A percentile compares a stretch with the other conserved stretches of the same genome.
Evolutionary conservation across 805 yeast species (phyloP).

Genomic region (Starmerella cellae): DNA sequence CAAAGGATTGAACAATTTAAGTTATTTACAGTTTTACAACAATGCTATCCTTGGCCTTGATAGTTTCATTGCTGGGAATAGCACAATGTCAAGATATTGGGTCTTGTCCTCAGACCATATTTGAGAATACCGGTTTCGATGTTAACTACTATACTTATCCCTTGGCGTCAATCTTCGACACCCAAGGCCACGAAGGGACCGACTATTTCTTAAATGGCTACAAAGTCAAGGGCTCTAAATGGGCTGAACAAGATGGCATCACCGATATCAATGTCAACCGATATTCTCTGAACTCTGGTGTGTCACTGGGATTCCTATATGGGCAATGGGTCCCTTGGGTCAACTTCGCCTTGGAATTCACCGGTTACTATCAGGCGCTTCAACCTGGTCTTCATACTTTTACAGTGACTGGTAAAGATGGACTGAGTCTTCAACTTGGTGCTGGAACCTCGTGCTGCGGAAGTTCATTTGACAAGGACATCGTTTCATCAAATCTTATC

Average conservation of each 20-base stretch:
- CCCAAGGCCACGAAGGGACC: neutral
- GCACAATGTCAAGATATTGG: too few relatives aligned
- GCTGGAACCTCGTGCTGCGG: neutral
- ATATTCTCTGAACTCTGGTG: neutral
- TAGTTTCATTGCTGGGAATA: too few relatives aligned
- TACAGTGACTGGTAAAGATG: neutral
- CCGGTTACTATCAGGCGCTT: neutral
- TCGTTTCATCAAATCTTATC: neutral
- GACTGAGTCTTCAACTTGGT: constrained; percentile 1
- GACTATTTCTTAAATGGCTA: neutral
- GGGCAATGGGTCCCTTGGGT: neutral
- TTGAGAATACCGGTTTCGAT: neutral
- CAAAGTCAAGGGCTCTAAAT: neutral
- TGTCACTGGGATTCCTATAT: neutral
- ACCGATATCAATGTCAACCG: neutral
- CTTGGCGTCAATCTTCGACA: neutral
- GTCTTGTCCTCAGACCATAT: too few relatives aligned
- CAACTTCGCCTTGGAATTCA: neutral
- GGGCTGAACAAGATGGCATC: neutral
- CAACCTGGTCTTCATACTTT: neutral
- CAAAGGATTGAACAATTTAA: too few relatives aligned
- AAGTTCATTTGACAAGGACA: neutral
- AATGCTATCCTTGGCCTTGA: too few relatives aligned
- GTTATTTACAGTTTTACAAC: too few relatives aligned
- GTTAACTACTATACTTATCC: neutral